Base-by-base conservation (phyloP, 208 protist genomes). In the Trypanosoma melophagium region DNA sequence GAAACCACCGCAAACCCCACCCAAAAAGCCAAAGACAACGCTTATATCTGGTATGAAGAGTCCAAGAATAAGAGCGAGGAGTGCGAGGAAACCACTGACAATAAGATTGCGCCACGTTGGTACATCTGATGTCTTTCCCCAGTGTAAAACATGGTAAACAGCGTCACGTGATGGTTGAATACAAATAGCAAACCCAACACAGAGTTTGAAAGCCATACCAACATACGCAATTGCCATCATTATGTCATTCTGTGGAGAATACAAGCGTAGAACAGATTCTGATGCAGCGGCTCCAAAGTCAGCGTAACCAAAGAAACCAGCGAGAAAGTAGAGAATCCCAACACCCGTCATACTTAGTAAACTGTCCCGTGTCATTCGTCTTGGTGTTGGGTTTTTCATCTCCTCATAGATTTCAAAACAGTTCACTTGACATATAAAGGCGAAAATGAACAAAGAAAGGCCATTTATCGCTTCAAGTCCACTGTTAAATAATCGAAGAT, bases 341-440 rank as follows among this genome's bases (percentile, higher is more conserved):
- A 75, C 65, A 38, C 82, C 19, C 19, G 56, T 21, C 87, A 96
- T 94, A 67, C 80, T 83, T 24, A 88, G 50, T 28, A 72, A 69
- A 17, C 71, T 74, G 44, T 90, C 79, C 22, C 54, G 66, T 25
- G 77, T 90, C 70, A 96, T 82, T 42, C 69, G 56, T 5, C 49
- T 2, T 47, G 79, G 74, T 19, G 79, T 80, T 8, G 68, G 71
- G 54, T 80, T 56, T 51, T 19, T 49, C 86, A 94, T 87, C 60
- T 96, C 90, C 35, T 69, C 64, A 58, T 87, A 89, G 14, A 96
- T 77, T 69, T 92, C 87, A 55, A 91, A 89, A 7, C 69, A 72
- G 62, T 94, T 94, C 51, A 85, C 67, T 66, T 96, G 90, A 28
- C 82, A 90, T 3, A 93, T 71, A 60, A 87, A 94, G 3, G 90